Evolutionary conservation across 768 basidiomycete genomes (phyloP).

Genomic region (Daedaleopsis nitida): DNA sequence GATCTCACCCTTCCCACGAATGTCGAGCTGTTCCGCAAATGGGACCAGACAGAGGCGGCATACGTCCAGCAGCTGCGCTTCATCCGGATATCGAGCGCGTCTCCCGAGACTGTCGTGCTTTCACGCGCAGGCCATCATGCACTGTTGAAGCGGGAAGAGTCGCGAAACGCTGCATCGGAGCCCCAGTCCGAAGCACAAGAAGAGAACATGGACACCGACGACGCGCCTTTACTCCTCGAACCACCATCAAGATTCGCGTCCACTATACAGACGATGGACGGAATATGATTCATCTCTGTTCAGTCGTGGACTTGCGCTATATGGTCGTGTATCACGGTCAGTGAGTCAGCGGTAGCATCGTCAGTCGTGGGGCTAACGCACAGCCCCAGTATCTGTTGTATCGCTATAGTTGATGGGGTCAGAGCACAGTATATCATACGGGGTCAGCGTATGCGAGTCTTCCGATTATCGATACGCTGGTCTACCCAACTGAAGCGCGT

Average conservation of each 20-base stretch:
- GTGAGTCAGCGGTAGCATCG: no score
- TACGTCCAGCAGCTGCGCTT: constrained; percentile 74
- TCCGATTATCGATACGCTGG: no score
- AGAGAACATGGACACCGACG: constrained; percentile 32
- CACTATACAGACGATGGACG: constrained; percentile 42
- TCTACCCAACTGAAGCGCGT: no score
- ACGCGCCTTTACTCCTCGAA: constrained; percentile 30
- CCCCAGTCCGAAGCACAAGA: background rate
- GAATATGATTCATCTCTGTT: constrained; percentile 11
- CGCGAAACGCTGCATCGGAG: background rate
- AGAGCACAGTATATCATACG: no score
- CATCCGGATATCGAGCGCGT: constrained; percentile 68
- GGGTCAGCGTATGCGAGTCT: no score
- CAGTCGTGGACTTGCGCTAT: background rate
- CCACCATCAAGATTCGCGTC: constrained; percentile 37
- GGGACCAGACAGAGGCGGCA: constrained; percentile 77
- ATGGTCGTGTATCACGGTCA: no score
- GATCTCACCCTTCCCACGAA: constrained; percentile 77
- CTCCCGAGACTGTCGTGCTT: constrained; percentile 49
- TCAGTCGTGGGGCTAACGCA: no score
- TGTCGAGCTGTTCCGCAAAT: constrained; percentile 69
- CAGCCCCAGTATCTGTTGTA: no score
- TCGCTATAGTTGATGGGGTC: no score
- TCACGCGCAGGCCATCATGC: constrained; percentile 65
- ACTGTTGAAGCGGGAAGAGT: constrained; percentile 28